phyloP scores from a whole-genome alignment of 129 eudicot species.

The Artemisia tridentata region DNA sequence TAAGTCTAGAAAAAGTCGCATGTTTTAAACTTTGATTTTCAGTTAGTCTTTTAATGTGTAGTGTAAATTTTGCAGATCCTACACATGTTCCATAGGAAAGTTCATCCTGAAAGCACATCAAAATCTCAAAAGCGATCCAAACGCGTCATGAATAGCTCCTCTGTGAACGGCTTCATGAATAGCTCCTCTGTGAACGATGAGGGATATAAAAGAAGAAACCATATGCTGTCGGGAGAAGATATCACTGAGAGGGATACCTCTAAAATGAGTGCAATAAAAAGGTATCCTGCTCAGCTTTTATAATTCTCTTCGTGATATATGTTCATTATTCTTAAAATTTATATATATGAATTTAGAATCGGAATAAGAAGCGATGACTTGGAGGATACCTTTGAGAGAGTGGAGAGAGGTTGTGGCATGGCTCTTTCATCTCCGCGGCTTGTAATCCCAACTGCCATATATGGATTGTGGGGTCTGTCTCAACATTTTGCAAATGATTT shows the following conservation, averaged over 20 bases:
- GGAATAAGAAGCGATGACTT: too few relatives aligned
- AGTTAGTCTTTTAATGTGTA: slow-evolving; percentile 4
- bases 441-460: slow-evolving; percentile 86
- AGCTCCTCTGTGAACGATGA: slow-evolving; percentile 8
- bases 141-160: slow-evolving; percentile 23
- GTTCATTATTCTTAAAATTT: too few relatives aligned
- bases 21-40: background rate
- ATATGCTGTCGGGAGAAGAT: slow-evolving; percentile 35
- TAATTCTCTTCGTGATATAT: background rate
- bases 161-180: too few relatives aligned
- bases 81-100: slow-evolving; percentile 75
- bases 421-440: slow-evolving; percentile 95
- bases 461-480: too few relatives aligned
- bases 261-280: slow-evolving; percentile 25
- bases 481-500: too few relatives aligned
- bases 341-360: slow-evolving; percentile 43
- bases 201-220: slow-evolving; percentile 36
- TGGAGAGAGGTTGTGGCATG: slow-evolving; percentile 67
- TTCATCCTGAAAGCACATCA: slow-evolving; percentile 65
- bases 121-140: slow-evolving; percentile 37
- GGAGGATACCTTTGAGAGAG: slow-evolving; percentile 62
- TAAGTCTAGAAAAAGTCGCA: background rate
- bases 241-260: slow-evolving; percentile 32
- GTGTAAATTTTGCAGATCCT: slow-evolving; percentile 57
- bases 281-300: background rate